phyloP scores from a whole-genome alignment of 2,329 filamentous ascomycete species.

The Ophiostoma angusticollis region DNA sequence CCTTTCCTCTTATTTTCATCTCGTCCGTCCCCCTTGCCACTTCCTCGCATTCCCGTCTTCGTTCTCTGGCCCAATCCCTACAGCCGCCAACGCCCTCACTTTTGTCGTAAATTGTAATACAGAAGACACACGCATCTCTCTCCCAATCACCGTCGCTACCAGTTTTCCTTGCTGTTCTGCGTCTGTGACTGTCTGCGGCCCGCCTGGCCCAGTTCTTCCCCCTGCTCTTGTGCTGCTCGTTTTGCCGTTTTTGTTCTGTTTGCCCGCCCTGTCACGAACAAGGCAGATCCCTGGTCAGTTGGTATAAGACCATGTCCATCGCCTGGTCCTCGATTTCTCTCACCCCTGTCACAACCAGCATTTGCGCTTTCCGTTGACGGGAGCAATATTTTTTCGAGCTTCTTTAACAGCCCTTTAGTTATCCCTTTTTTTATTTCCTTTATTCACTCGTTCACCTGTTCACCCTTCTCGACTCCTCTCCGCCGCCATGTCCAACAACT shows the following conservation, averaged over 20 bases:
- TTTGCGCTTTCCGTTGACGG: too few species aligned
- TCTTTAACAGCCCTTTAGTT: neutral
- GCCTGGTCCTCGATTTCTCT: too few species aligned
- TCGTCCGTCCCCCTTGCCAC: too few species aligned
- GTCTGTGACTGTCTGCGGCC: too few species aligned
- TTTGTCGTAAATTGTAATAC: neutral
- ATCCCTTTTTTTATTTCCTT: neutral
- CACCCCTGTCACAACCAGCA: constrained; percentile 2
- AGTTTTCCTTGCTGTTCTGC: too few species aligned
- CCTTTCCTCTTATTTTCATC: too few species aligned
- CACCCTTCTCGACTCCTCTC: neutral
- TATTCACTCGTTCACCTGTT: neutral
- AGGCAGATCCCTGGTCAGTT: neutral
- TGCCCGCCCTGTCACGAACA: neutral
- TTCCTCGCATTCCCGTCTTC: too few species aligned
- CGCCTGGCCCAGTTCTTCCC: neutral
- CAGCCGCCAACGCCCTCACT: too few species aligned
- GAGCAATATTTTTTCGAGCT: too few species aligned
- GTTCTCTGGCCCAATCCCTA: too few species aligned
- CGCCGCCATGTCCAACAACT: constrained; percentile 12
- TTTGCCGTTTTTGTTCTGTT: neutral
- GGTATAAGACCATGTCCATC: constrained; percentile 2
- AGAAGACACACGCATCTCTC: too few species aligned
- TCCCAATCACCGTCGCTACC: neutral
- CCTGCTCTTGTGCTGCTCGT: neutral